These are phyloP conservation scores for sweet orange (Citrus sinensis) DNA, from an alignment of 345 rosid species.

Conservation along the genomic window DVS_A1.0 CM039163.1:562001-562500, in stretches of 20 bases:
- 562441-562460: too few species aligned
- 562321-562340: background rate
- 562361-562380: background rate
- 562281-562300: background rate
- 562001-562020: slow-evolving; percentile 17
- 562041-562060: slow-evolving; percentile 22
- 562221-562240: background rate
- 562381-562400: background rate
- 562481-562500: too few species aligned
- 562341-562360: background rate
- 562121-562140: background rate
- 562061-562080: slow-evolving; percentile 19
- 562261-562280: background rate
- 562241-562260: background rate
- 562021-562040: slow-evolving; percentile 19
- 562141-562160: background rate
- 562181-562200: background rate
- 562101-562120: background rate
- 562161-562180: background rate
- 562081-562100: background rate
- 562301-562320: background rate
- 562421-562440: background rate
- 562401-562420: background rate
- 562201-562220: background rate
- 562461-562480: too few species aligned